Evolutionary conservation across 2,329 filamentous ascomycete species (phyloP).

Genomic region (Fusarium sp.): DNA sequence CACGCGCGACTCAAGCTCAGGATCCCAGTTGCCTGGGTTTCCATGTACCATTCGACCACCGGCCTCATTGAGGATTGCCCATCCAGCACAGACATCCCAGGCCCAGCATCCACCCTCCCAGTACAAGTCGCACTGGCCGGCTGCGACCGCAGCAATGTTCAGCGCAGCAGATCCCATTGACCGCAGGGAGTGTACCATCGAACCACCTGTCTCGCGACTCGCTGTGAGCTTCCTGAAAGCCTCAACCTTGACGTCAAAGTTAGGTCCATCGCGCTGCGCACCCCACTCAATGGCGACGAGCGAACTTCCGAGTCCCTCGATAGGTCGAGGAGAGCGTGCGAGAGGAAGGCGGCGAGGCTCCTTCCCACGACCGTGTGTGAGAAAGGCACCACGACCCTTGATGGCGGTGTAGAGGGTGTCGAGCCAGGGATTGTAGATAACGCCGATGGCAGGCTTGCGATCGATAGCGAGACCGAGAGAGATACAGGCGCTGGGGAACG

Average conservation of each 20-base stretch:
- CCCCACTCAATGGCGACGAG: conserved; percentile 82
- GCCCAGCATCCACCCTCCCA: conserved; percentile 90
- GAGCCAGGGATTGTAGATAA: conserved; percentile 84
- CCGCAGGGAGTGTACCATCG: conserved; percentile 82
- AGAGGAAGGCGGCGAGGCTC: conserved; percentile 56
- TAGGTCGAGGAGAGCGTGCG: conserved; percentile 62
- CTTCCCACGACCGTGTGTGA: conserved; percentile 59
- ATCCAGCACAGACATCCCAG: conserved; percentile 87
- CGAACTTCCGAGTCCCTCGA: conserved; percentile 70
- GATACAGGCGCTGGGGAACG: conserved; percentile 79
- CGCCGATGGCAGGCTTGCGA: conserved; percentile 72
- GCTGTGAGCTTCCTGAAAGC: conserved; percentile 73
- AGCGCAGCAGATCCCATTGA: conserved; percentile 78
- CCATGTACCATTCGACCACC: conserved; percentile 79
- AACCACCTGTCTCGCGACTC: conserved; percentile 70
- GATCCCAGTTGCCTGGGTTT: conserved; percentile 79
- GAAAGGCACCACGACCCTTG: conserved; percentile 73
- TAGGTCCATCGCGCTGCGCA: conserved; percentile 72
- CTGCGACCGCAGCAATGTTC: conserved; percentile 79
- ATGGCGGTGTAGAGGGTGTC: conserved; percentile 77
- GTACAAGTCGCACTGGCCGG: conserved; percentile 77
- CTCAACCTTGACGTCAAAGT: conserved; percentile 76
- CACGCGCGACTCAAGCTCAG: conserved; percentile 67
- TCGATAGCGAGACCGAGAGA: conserved; percentile 78
- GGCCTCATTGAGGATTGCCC: conserved; percentile 80